A percentile compares a stretch with the other conserved stretches of the same genome.
These are phyloP conservation scores for Pseudogymnoascus sp. DNA, from an alignment of 2,329 filamentous ascomycete species.

Conservation along the genomic window DNA sequence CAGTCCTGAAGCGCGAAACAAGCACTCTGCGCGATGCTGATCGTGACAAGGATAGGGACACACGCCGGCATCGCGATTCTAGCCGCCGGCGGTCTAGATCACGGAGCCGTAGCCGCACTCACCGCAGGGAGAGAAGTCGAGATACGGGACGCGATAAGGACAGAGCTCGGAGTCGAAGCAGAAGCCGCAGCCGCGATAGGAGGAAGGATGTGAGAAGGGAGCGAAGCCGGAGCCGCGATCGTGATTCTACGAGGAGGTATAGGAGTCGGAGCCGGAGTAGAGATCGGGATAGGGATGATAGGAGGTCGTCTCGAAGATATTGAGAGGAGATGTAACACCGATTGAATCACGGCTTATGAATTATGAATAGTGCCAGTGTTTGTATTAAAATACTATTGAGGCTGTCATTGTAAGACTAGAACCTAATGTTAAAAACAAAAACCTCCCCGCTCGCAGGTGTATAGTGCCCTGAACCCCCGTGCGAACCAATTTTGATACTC, in stretches of 20 bases:
- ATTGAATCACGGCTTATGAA: neutral
- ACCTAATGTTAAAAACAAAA: neutral
- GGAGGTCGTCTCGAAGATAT: conserved; percentile 11
- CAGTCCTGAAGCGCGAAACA: conserved; percentile 19
- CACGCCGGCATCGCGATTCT: conserved; percentile 20
- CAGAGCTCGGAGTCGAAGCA: conserved; percentile 17
- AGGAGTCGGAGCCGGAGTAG: conserved; percentile 19
- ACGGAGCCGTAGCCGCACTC: conserved; percentile 16
- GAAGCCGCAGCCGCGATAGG: conserved; percentile 15
- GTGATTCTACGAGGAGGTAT: conserved; percentile 19
- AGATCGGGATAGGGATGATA: conserved; percentile 16
- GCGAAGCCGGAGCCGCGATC: conserved; percentile 18
- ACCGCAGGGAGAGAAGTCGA: conserved; percentile 2
- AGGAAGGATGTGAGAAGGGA: conserved; percentile 16
- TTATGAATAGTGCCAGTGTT: neutral
- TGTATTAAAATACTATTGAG: neutral
- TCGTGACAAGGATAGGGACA: conserved; percentile 16
- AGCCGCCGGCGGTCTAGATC: conserved; percentile 15
- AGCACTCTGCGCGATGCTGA: conserved; percentile 14
- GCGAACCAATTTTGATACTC: conserved; percentile 6
- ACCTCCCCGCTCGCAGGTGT: neutral
- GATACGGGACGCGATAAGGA: conserved; percentile 17
- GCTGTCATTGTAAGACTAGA: conserved; percentile 7
- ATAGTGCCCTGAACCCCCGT: neutral
- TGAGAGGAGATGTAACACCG: neutral